A percentile compares a stretch with the other conserved stretches of the same genome.
phyloP scores from a whole-genome alignment of 1,284 basidiomycete species.

The Cryptococcus amylolentus region DNA sequence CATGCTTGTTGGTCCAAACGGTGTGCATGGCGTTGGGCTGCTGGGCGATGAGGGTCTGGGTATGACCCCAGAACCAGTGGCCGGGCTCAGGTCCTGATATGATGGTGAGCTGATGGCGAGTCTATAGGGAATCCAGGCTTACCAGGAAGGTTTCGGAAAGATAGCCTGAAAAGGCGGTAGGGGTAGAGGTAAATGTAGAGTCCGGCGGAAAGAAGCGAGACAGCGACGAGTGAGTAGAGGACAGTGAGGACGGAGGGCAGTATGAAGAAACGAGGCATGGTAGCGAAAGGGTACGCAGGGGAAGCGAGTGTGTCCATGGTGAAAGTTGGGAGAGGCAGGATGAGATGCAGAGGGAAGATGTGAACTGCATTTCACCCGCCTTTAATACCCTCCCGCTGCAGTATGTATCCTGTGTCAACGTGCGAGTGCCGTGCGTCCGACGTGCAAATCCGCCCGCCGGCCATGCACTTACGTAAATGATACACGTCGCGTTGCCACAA shows the following conservation, averaged over 20 bases:
- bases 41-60: conserved; percentile 13
- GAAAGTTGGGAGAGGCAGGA: not conserved
- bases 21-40: conserved; percentile 15
- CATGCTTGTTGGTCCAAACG: conserved; percentile 23
- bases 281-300: no score
- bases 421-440: no score
- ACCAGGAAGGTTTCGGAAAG: conserved; percentile 29
- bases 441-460: no score
- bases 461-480: no score
- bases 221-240: conserved; percentile 5
- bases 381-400: no score
- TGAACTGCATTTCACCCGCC: no score
- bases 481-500: no score
- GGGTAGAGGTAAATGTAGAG: conserved; percentile 19
- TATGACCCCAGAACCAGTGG: conserved; percentile 19
- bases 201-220: conserved; percentile 4
- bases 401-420: no score
- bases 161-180: conserved; percentile 16
- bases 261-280: not conserved
- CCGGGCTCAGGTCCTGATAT: conserved; percentile 17
- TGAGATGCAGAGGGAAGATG: not conserved
- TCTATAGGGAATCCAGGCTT: not conserved
- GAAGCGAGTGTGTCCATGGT: not conserved
- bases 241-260: not conserved
- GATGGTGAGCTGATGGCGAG: no score